A percentile compares a stretch with the other conserved stretches of the same genome.
These are phyloP conservation scores for Sugiyamaella americana DNA, from an alignment of 805 yeast species.

Conservation along the genomic window DNA sequence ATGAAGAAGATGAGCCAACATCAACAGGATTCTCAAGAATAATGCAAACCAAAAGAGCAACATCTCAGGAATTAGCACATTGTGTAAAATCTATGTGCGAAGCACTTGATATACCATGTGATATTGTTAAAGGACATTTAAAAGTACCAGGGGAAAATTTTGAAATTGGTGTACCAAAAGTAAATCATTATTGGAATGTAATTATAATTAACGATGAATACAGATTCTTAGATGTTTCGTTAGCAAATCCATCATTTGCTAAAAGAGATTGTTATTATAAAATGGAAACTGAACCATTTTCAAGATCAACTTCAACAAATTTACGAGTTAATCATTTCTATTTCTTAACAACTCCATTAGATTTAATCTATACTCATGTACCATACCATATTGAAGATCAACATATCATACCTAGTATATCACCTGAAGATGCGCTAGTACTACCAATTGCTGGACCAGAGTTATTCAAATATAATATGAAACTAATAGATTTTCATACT, in stretches of 20 bases:
- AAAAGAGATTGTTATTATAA: slow-evolving; percentile 39
- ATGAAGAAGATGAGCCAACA: no score
- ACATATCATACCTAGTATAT: slow-evolving; percentile 79
- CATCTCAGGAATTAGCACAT: slow-evolving; percentile 68
- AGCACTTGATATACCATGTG: slow-evolving; percentile 64
- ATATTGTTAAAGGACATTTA: slow-evolving; percentile 74
- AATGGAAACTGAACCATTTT: slow-evolving; percentile 21
- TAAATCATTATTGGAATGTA: slow-evolving; percentile 88
- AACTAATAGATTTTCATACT: slow-evolving; percentile 64
- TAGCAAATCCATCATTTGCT: slow-evolving; percentile 57
- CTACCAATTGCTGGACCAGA: slow-evolving; percentile 86
- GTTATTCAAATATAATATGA: slow-evolving; percentile 54
- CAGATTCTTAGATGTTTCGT: slow-evolving; percentile 67
- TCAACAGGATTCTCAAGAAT: slow-evolving; percentile 22
- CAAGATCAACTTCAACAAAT: slow-evolving; percentile 13
- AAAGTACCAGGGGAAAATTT: slow-evolving; percentile 65
- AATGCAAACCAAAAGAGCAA: slow-evolving; percentile 45
- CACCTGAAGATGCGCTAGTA: slow-evolving; percentile 67
- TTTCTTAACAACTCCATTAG: slow-evolving; percentile 71
- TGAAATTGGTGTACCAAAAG: slow-evolving; percentile 37
- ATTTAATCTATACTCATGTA: slow-evolving; percentile 75
- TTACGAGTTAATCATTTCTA: slow-evolving; percentile 49
- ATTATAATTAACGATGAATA: slow-evolving; percentile 70
- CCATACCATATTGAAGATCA: slow-evolving; percentile 77
- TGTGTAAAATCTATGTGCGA: slow-evolving; percentile 68